phyloP scores from a whole-genome alignment of 306 rosid species.

The Acacia confusa region DNA sequence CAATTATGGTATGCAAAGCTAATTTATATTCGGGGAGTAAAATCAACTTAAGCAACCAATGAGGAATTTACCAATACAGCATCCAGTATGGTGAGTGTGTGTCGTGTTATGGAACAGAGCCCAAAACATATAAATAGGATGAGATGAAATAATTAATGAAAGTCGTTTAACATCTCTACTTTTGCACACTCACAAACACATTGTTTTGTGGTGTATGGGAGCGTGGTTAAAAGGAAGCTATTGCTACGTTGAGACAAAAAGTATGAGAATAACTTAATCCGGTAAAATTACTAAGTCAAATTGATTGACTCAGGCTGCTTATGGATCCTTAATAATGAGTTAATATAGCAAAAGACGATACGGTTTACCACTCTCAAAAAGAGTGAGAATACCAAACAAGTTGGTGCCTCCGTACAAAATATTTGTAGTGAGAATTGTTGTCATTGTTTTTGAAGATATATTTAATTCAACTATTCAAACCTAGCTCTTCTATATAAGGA shows the following conservation, averaged over 20 bases:
- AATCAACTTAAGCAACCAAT: not conserved
- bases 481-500: constrained; percentile 30
- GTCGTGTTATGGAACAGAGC: not conserved
- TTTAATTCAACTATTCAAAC: constrained; percentile 23
- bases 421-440: not conserved
- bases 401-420: not conserved
- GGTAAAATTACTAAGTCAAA: not conserved
- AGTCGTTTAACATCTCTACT: not conserved
- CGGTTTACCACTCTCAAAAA: not conserved
- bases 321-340: not conserved
- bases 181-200: not conserved
- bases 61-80: not conserved
- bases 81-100: not conserved
- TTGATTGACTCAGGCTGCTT: not conserved
- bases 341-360: not conserved
- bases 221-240: not conserved
- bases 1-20: not conserved
- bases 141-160: not conserved
- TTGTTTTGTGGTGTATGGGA: not conserved
- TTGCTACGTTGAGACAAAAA: not conserved
- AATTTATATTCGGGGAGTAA: not conserved
- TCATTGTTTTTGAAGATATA: not conserved
- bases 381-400: constrained; percentile 8
- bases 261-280: not conserved
- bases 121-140: not conserved